Conservation (phyloP, 176 grass and related monocot species). For the Rhipidocladum racemiflorum region DNA sequence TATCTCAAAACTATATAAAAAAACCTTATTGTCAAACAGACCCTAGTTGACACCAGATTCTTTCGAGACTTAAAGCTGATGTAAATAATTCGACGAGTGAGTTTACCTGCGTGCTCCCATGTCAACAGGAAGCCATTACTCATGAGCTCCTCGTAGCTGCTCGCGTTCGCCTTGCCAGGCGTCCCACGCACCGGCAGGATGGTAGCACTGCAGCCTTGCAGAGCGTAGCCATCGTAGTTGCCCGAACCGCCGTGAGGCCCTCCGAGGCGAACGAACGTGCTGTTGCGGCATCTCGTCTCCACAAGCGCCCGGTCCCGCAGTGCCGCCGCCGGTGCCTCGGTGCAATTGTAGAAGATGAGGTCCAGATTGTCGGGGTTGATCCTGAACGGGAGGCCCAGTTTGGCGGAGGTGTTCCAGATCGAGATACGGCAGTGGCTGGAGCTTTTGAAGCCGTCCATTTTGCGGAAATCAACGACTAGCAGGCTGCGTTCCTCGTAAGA, state of each 20-base stretch:
- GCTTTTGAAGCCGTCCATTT: conserved; percentile 24
- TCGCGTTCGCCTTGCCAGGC: neutral
- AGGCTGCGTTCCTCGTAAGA: conserved; percentile 20
- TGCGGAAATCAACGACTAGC: conserved; percentile 3
- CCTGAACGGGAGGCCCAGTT: conserved; percentile 8
- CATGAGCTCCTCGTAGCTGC: neutral
- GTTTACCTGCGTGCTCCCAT: neutral
- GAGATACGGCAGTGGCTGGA: conserved; percentile 17
- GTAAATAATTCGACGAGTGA: neutral
- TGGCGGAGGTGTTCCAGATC: conserved; percentile 11
- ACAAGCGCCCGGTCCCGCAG: neutral
- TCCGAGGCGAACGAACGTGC: neutral
- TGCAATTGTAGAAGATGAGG: conserved; percentile 15
- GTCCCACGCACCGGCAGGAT: neutral
- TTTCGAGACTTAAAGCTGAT: neutral
- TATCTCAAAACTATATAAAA: too few relatives aligned
- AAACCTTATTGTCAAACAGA: too few relatives aligned
- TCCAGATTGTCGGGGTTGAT: conserved; percentile 12
- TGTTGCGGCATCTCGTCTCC: neutral
- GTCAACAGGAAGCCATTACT: conserved; percentile 9
- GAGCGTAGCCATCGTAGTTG: neutral
- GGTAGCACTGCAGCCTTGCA: neutral
- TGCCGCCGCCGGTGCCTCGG: rapidly evolving
- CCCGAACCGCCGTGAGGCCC: rapidly evolving
- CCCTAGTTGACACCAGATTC: neutral